phyloP scores from a whole-genome alignment of 78 protist species.

The Monocercomonoides exilis region DNA sequence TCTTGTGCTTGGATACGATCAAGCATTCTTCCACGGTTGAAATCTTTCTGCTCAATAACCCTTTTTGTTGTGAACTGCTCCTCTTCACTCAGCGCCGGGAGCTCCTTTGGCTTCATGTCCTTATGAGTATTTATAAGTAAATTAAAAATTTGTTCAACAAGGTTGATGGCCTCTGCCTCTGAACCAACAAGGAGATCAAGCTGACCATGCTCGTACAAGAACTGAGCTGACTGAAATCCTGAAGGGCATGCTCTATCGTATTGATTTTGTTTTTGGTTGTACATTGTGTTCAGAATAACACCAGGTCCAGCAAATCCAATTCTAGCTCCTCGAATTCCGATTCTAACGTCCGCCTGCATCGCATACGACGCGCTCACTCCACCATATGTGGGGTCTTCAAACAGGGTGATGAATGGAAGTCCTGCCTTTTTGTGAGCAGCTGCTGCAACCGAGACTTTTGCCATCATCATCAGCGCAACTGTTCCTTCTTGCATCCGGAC shows the following conservation, averaged over 20 bases:
- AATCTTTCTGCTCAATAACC: not conserved
- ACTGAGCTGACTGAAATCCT: constrained; percentile 35
- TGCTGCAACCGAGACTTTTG: constrained; percentile 33
- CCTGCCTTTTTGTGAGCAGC: not conserved
- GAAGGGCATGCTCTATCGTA: constrained; percentile 39
- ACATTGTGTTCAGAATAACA: constrained; percentile 38
- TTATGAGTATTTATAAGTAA: too few relatives aligned
- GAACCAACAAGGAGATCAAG: constrained; percentile 8
- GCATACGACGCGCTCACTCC: constrained; percentile 39
- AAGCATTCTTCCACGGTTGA: not conserved
- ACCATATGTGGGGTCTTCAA: constrained; percentile 35
- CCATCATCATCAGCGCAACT: constrained; percentile 36
- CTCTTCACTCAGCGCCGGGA: too few relatives aligned
- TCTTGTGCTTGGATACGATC: constrained; percentile 20
- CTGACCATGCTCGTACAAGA: constrained; percentile 31
- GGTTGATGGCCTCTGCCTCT: too few relatives aligned
- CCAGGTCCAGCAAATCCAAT: constrained; percentile 35
- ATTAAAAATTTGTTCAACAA: too few relatives aligned
- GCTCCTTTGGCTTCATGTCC: too few relatives aligned
- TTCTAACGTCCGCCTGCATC: constrained; percentile 32
- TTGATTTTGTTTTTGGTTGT: constrained; percentile 25
- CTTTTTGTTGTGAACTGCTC: too few relatives aligned
- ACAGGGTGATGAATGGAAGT: constrained; percentile 33
- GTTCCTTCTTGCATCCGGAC: constrained; percentile 45
- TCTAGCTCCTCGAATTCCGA: constrained; percentile 18